phyloP scores from a whole-genome alignment of 352 stramenopile species.

The Globisporangium canariense region DNA sequence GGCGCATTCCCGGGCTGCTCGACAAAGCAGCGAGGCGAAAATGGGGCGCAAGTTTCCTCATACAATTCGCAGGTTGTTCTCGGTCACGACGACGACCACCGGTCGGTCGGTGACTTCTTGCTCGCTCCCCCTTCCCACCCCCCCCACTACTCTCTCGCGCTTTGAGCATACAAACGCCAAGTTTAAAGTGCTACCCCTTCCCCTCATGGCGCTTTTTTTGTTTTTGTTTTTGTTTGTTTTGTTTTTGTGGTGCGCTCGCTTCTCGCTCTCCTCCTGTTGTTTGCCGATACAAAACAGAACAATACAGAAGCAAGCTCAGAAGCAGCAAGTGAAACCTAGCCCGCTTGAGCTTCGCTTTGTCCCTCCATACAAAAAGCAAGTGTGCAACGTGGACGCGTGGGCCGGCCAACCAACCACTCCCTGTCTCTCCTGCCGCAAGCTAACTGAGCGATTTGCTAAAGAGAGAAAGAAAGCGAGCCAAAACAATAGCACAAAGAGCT shows the following conservation, averaged over 20 bases:
- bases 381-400: background rate
- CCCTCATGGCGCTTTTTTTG: conserved; percentile 5
- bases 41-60: conserved; percentile 9
- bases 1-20: conserved; percentile 2
- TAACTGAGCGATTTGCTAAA: too few relatives aligned
- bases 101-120: conserved; percentile 10
- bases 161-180: background rate
- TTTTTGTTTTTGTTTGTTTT: background rate
- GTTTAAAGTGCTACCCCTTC: background rate
- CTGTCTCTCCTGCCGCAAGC: background rate
- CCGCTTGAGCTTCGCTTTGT: background rate
- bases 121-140: conserved; percentile 1
- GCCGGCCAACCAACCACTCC: conserved; percentile 1
- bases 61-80: conserved; percentile 17
- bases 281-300: conserved; percentile 14
- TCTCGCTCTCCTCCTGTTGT: background rate
- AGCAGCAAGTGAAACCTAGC: background rate
- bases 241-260: background rate
- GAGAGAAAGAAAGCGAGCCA: too few relatives aligned
- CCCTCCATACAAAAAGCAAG: background rate
- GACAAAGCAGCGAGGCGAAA: conserved; percentile 4
- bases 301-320: conserved; percentile 2
- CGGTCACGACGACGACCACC: conserved; percentile 12
- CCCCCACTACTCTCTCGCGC: background rate
- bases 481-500: background rate